phyloP scores from a whole-genome alignment of 495 filamentous ascomycete species.

The Lophium mytilinum region DNA sequence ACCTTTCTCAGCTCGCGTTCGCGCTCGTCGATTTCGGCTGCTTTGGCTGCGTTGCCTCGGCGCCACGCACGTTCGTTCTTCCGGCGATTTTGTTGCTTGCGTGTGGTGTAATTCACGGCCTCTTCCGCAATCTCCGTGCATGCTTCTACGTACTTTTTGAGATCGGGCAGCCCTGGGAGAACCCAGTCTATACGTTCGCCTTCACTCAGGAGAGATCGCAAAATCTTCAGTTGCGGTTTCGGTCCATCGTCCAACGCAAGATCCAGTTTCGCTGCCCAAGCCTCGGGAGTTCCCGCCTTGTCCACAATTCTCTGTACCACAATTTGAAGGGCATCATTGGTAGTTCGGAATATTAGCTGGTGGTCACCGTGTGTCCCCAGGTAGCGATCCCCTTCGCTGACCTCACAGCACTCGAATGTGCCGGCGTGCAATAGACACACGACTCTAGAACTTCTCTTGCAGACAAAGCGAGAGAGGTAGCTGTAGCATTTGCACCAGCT shows the following conservation, averaged over 20 bases:
- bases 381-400: constrained; percentile 40
- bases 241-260: constrained; percentile 72
- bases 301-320: constrained; percentile 73
- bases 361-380: constrained; percentile 45
- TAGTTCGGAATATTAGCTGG: constrained; percentile 64
- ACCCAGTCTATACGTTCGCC: constrained; percentile 96
- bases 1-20: constrained; percentile 84
- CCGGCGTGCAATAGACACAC: constrained; percentile 75
- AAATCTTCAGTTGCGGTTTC: constrained; percentile 74
- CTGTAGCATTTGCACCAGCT: constrained; percentile 84
- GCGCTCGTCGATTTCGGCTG: constrained; percentile 77
- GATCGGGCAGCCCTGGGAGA: constrained; percentile 69
- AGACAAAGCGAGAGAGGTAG: constrained; percentile 86
- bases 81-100: constrained; percentile 95
- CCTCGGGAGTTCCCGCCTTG: constrained; percentile 74
- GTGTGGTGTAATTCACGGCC: constrained; percentile 90
- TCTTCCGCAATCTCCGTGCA: constrained; percentile 99
- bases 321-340: constrained; percentile 57
- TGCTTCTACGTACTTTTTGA: constrained; percentile 83
- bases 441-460: constrained; percentile 64
- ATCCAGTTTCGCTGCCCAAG: constrained; percentile 86
- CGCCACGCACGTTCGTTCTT: constrained; percentile 95
- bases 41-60: constrained; percentile 50
- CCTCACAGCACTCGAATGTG: constrained; percentile 64
- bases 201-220: constrained; percentile 79